phyloP scores from a whole-genome alignment of 257 asterid species.

The Solanum chmielewskii region DNA sequence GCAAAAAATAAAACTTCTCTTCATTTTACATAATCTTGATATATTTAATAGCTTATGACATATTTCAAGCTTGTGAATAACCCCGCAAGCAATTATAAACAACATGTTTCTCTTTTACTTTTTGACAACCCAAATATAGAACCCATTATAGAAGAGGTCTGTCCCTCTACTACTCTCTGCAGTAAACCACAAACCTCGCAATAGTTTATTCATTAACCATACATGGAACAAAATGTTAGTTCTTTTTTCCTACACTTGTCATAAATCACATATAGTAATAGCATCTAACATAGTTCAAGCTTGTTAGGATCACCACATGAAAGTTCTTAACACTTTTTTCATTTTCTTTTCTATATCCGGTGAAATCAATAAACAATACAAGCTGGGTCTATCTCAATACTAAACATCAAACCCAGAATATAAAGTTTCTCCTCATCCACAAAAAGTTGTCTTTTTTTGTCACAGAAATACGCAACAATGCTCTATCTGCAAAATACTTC shows the following conservation, averaged over 20 bases:
- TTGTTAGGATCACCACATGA: neutral
- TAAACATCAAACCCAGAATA: neutral
- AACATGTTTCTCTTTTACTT: neutral
- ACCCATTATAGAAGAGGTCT: neutral
- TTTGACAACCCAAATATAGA: neutral
- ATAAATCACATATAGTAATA: neutral
- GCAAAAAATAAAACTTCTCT: neutral
- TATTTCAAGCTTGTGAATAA: neutral
- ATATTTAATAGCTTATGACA: neutral
- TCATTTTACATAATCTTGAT: neutral
- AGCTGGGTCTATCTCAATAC: neutral
- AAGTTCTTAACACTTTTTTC: neutral
- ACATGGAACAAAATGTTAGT: neutral
- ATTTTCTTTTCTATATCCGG: neutral
- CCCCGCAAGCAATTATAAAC: neutral
- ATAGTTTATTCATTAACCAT: neutral
- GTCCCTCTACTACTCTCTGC: neutral
- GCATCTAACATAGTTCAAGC: neutral
- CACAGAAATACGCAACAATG: neutral
- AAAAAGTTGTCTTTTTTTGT: neutral
- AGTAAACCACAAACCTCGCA: neutral
- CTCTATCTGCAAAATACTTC: neutral
- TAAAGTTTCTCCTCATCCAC: neutral
- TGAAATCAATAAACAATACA: neutral
- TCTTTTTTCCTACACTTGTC: neutral